These are phyloP conservation scores for Strobilomyces echinocephalus DNA, from an alignment of 768 basidiomycete species.

Conservation along the genomic window DNA sequence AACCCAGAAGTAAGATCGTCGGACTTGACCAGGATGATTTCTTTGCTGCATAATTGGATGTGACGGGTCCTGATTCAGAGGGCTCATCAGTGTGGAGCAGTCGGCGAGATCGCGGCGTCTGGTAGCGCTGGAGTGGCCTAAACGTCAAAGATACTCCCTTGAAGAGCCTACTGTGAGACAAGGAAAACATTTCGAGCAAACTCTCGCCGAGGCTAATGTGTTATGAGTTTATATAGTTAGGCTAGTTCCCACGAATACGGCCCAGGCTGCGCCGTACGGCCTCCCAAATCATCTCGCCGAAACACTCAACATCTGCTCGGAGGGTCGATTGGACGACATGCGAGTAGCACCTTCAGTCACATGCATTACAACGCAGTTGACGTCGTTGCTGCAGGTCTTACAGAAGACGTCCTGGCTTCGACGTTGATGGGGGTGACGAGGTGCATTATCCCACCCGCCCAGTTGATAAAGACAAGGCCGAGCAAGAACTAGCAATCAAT, in stretches of 20 bases:
- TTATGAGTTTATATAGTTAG: not conserved
- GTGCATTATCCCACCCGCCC: constrained; percentile 94
- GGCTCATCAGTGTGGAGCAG: constrained; percentile 15
- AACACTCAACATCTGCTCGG: constrained; percentile 2
- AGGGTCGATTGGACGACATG: constrained; percentile 17
- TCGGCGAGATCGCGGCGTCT: constrained; percentile 7
- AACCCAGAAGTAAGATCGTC: constrained; percentile 69
- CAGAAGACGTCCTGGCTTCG: constrained; percentile 44
- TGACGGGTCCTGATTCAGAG: constrained; percentile 17
- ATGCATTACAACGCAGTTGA: constrained; percentile 6
- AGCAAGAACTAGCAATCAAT: constrained; percentile 87
- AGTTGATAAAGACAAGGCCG: constrained; percentile 98
- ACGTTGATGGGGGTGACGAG: constrained; percentile 66
- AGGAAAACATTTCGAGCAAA: constrained; percentile 15
- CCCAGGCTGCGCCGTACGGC: not conserved
- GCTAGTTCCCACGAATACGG: constrained; percentile 20
- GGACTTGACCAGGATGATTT: constrained; percentile 62
- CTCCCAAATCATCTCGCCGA: not conserved
- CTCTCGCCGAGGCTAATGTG: not conserved
- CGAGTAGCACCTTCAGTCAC: constrained; percentile 17
- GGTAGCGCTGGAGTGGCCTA: constrained; percentile 9
- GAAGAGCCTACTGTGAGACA: constrained; percentile 10
- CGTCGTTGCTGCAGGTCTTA: constrained; percentile 25
- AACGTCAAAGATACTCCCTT: constrained; percentile 4
- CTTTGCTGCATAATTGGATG: constrained; percentile 51